Evolutionary conservation across 2,329 filamentous ascomycete genomes (phyloP).

Genomic region (Waltergamsia citrina): DNA sequence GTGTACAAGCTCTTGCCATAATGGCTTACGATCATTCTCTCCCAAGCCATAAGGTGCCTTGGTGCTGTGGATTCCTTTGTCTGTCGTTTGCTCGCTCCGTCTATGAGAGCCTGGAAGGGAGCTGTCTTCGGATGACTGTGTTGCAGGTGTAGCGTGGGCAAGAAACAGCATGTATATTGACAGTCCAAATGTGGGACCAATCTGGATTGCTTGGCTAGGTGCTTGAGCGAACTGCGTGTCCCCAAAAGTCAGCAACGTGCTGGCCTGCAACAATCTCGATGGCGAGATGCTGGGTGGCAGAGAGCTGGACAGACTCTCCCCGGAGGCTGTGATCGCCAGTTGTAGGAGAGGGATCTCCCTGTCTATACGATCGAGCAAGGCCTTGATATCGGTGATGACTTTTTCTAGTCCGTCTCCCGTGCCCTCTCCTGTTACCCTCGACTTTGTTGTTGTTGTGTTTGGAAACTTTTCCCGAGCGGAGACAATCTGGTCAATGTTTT

Average conservation of each 20-base stretch:
- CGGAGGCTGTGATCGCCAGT: conserved; percentile 87
- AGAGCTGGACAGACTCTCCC: conserved; percentile 73
- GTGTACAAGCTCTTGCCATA: conserved; percentile 95
- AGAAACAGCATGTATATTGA: conserved; percentile 94
- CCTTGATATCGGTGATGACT: conserved; percentile 68
- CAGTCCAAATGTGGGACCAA: conserved; percentile 77
- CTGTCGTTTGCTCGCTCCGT: too few relatives aligned
- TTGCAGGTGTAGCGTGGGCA: conserved; percentile 52
- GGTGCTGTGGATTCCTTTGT: background rate
- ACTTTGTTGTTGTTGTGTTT: background rate
- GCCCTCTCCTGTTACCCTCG: background rate
- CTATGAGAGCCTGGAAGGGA: too few relatives aligned
- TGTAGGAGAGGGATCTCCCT: conserved; percentile 87
- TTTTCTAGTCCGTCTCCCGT: conserved; percentile 11
- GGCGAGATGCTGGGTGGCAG: conserved; percentile 79
- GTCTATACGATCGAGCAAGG: conserved; percentile 70
- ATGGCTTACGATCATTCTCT: conserved; percentile 47
- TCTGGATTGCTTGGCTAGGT: conserved; percentile 58
- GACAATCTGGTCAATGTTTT: conserved; percentile 62
- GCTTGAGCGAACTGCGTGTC: conserved; percentile 72
- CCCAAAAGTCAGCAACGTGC: conserved; percentile 78
- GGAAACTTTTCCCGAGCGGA: conserved; percentile 43
- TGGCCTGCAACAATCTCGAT: conserved; percentile 83
- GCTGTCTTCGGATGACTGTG: too few relatives aligned
- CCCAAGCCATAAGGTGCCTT: conserved; percentile 16